Evolutionary conservation across 2,329 filamentous ascomycete species (phyloP).

Genomic region (Neofusicoccum umdonicola): DNA sequence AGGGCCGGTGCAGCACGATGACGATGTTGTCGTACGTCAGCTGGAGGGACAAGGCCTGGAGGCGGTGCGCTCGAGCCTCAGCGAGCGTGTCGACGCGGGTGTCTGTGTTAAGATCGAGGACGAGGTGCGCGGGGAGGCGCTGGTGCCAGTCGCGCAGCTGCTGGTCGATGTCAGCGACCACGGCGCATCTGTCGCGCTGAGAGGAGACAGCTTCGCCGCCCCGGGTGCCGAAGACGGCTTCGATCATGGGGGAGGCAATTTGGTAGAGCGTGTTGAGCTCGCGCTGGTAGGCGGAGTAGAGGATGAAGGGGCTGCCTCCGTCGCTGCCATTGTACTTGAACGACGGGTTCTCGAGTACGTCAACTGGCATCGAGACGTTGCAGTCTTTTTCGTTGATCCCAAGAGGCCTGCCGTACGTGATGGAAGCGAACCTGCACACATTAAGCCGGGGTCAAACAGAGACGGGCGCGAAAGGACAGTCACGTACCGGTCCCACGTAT

Average conservation of each 20-base stretch:
- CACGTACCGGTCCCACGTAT: constrained; percentile 39
- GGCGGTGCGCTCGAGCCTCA: constrained; percentile 22
- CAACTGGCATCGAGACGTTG: constrained; percentile 34
- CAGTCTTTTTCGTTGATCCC: constrained; percentile 45
- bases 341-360: constrained; percentile 30
- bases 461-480: too few relatives aligned
- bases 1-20: constrained; percentile 44
- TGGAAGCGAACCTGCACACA: constrained; percentile 35
- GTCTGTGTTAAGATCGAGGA: constrained; percentile 24
- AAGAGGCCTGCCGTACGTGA: constrained; percentile 42
- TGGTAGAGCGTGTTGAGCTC: constrained; percentile 31
- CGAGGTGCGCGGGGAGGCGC: constrained; percentile 26
- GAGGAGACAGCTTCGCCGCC: constrained; percentile 16
- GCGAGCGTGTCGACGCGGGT: constrained; percentile 19
- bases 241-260: constrained; percentile 31
- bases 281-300: constrained; percentile 26
- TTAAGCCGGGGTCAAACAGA: too few relatives aligned
- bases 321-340: neutral
- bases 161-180: constrained; percentile 23
- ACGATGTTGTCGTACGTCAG: constrained; percentile 45
- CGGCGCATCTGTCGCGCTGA: constrained; percentile 20
- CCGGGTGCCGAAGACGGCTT: constrained; percentile 27
- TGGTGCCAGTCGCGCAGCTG: constrained; percentile 26
- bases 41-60: constrained; percentile 45
- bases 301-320: neutral